Evolutionary conservation across 2,329 filamentous ascomycete species (phyloP).

Genomic region (Pseudonectria buxi): DNA sequence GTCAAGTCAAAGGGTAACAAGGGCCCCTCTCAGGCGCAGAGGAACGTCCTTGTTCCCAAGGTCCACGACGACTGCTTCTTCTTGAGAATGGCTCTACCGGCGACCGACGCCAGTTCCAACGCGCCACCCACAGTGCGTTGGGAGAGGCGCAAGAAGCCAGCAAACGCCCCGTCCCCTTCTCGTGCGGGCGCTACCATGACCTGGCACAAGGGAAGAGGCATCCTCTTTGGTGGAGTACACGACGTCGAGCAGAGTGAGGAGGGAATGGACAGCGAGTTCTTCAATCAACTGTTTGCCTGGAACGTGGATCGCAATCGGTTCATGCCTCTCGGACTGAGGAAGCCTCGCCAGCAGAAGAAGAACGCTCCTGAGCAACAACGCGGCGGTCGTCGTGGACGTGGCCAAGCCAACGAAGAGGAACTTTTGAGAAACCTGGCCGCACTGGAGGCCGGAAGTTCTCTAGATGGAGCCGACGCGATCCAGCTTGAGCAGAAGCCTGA

Average conservation of each 20-base stretch:
- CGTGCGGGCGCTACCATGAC: constrained; percentile 91
- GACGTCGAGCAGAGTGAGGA: constrained; percentile 89
- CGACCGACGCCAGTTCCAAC: constrained; percentile 57
- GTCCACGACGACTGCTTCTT: constrained; percentile 96
- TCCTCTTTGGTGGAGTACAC: constrained; percentile 90
- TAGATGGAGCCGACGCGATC: constrained; percentile 46
- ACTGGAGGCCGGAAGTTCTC: constrained; percentile 65
- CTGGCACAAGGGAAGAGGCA: constrained; percentile 86
- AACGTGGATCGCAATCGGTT: constrained; percentile 94
- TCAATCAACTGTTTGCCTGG: constrained; percentile 86
- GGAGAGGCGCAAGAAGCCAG: constrained; percentile 89
- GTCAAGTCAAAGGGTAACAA: constrained; percentile 54
- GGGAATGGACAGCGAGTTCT: constrained; percentile 95
- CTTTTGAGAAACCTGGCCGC: constrained; percentile 79
- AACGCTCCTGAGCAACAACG: constrained; percentile 47
- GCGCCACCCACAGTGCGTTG: constrained; percentile 71
- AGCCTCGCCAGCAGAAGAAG: constrained; percentile 62
- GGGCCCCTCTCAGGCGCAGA: constrained; percentile 53
- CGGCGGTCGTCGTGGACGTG: constrained; percentile 59
- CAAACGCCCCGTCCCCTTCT: constrained; percentile 76
- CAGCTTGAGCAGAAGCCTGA: constrained; percentile 45
- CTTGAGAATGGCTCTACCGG: constrained; percentile 69
- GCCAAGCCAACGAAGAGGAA: constrained; percentile 87
- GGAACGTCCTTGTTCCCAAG: constrained; percentile 75
- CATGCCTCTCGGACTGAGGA: constrained; percentile 74